phyloP scores from a whole-genome alignment of 2,329 filamentous ascomycete species.

The Exophiala oligosperma region DNA sequence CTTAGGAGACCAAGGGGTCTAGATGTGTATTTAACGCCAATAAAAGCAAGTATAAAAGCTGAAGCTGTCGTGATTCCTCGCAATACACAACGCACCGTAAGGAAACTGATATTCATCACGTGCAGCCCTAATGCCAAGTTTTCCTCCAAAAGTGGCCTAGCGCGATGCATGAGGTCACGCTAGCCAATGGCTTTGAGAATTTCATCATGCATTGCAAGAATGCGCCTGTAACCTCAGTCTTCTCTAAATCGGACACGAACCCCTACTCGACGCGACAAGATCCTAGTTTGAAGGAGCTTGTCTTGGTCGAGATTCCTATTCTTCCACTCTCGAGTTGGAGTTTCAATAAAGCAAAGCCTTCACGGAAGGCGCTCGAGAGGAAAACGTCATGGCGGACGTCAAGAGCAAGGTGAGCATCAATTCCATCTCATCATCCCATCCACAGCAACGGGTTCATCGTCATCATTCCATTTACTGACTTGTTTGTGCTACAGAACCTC shows the following conservation, averaged over 20 bases:
- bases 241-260: constrained; percentile 19
- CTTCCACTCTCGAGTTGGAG: constrained; percentile 41
- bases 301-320: constrained; percentile 27
- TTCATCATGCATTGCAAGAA: constrained; percentile 3
- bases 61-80: too few relatives aligned
- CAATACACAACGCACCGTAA: too few relatives aligned
- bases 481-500: constrained; percentile 68
- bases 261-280: constrained; percentile 27
- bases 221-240: constrained; percentile 5
- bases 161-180: neutral
- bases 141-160: neutral
- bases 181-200: constrained; percentile 1
- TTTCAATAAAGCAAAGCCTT: constrained; percentile 50
- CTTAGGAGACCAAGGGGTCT: neutral
- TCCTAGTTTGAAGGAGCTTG: constrained; percentile 26
- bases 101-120: neutral
- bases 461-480: constrained; percentile 15
- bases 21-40: too few relatives aligned
- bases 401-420: constrained; percentile 50
- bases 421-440: neutral
- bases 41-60: too few relatives aligned
- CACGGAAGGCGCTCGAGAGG: constrained; percentile 50
- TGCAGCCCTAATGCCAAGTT: constrained; percentile 9
- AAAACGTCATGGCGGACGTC: constrained; percentile 54
- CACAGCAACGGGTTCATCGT: neutral